A percentile compares a stretch with the other conserved stretches of the same genome.
Evolutionary conservation across 768 basidiomycete species (phyloP).

Genomic region (Roridomyces roridus): DNA sequence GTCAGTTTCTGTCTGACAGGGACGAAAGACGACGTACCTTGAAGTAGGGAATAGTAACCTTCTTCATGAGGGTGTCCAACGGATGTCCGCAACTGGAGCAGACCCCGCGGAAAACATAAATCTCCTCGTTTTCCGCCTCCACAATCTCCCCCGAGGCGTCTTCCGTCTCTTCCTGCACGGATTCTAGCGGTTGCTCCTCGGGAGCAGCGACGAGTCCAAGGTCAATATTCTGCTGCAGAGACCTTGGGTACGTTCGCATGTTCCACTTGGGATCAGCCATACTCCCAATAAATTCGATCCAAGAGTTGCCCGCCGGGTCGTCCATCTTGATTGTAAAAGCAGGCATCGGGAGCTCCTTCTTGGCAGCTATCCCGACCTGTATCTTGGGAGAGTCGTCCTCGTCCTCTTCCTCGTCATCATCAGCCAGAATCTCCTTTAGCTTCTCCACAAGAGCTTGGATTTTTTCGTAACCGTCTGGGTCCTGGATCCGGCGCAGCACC

Average conservation of each 20-base stretch:
- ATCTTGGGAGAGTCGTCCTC: conserved; percentile 39
- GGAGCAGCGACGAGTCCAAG: conserved; percentile 73
- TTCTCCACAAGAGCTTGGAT: conserved; percentile 79
- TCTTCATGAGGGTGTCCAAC: conserved; percentile 93
- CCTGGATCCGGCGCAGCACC: conserved; percentile 80
- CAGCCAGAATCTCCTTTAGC: conserved; percentile 66
- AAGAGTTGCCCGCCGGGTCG: conserved; percentile 96
- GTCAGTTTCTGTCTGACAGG: not conserved
- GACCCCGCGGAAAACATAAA: conserved; percentile 84
- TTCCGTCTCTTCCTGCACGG: conserved; percentile 20
- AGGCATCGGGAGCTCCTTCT: conserved; percentile 60
- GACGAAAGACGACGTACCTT: conserved; percentile 59
- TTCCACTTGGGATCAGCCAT: conserved; percentile 95
- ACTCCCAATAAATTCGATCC: conserved; percentile 86
- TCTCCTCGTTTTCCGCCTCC: conserved; percentile 73
- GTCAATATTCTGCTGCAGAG: conserved; percentile 77
- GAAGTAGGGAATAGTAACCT: conserved; percentile 96
- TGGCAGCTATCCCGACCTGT: conserved; percentile 33
- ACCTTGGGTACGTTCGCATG: conserved; percentile 80
- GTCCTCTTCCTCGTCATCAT: conserved; percentile 57
- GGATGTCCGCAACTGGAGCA: conserved; percentile 90
- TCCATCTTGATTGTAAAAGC: conserved; percentile 86
- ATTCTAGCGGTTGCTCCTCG: conserved; percentile 35
- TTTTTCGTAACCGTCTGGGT: conserved; percentile 71
- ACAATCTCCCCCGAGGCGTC: conserved; percentile 24